Conservation (phyloP, 208 protist genomes). For the Trypanosoma brucei region DNA sequence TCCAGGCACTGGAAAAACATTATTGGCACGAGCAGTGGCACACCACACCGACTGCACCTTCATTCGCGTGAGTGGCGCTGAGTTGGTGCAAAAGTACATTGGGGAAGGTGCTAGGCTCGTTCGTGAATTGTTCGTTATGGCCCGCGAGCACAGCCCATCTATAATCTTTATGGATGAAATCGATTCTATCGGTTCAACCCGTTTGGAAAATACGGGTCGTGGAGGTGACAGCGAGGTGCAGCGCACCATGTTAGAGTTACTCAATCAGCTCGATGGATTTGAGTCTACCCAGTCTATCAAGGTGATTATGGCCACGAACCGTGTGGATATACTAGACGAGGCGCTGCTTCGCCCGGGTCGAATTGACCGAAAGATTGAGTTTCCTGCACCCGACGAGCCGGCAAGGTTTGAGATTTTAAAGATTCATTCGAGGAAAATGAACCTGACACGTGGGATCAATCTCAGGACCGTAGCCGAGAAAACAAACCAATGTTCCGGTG, state of each 20-base stretch:
- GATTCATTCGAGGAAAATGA: conserved; percentile 99
- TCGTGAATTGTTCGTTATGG: conserved; percentile 99
- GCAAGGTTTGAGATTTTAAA: conserved; percentile 97
- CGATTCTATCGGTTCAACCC: conserved; percentile 97
- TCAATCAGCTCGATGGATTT: conserved; percentile 99
- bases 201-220: conserved; percentile 83
- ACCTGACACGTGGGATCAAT: conserved; percentile 98
- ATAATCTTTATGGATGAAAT: conserved; percentile 99
- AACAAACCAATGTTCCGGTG: conserved; percentile 97
- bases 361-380: conserved; percentile 99
- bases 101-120: conserved; percentile 99
- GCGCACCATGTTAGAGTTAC: conserved; percentile 99
- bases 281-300: conserved; percentile 99
- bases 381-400: conserved; percentile 94
- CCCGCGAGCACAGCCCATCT: conserved; percentile 97
- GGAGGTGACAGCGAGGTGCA: conserved; percentile 97
- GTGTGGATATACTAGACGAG: conserved; percentile 99
- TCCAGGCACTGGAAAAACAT: conserved; percentile 96
- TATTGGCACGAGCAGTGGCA: conserved; percentile 98
- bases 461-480: conserved; percentile 96
- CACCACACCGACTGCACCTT: conserved; percentile 99
- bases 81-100: conserved; percentile 99
- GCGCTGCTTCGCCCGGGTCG: conserved; percentile 98
- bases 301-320: conserved; percentile 99
- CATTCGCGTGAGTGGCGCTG: conserved; percentile 98